Base-by-base conservation (phyloP, 1,284 basidiomycete species). In the Ustilago nuda region DNA sequence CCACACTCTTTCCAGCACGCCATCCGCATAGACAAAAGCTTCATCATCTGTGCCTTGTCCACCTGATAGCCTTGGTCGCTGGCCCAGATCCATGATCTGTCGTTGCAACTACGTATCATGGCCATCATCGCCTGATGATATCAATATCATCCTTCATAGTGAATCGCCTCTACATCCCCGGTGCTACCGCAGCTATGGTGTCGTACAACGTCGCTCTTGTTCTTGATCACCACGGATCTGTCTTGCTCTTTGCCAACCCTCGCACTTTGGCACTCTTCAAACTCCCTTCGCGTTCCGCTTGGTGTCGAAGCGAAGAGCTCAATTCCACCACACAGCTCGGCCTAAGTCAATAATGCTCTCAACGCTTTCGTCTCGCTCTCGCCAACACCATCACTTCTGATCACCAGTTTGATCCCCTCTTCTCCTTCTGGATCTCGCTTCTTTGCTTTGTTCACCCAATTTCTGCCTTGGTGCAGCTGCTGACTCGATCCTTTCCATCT, bases 401-500 rank as follows among this genome's bases (percentile, higher is more conserved):
- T 13, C 8, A 48, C 15, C 9, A 39, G 37, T 11, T 23, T 30
- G 13, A 48, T 48, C 19, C 30, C n/a, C 23, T n/a, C 45, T 27
- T 15, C 36, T 15, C 41, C 51, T 57, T 59, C 61, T 60, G 57
- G 52, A 54, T 69, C 53, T 60, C 61, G 53, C 36, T 12, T 33
- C 11, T 15, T 43, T 15, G 37, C 27, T 37, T 9, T 30, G 17
- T 17, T 27, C 36, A 19, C 1, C 19, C 30, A 4, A 27, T 8
- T 15, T 36, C 36, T 15, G 43, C 15, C 48, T 8, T 6, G 8
- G 43, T 23, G 32, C 62, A 53, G 19, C 33, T 12, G 53, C 70
- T 72, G 48, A 72, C 70, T 36, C 23, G 23, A 27, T 27, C 33
- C 46, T 43, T 35, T 33, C 4, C 27, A 19, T 46, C 19, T 30